A percentile compares a stretch with the other conserved stretches of the same genome.
These are phyloP conservation scores for Podaxis sp. DNA, from an alignment of 768 basidiomycete species.

Conservation along the genomic window DNA sequence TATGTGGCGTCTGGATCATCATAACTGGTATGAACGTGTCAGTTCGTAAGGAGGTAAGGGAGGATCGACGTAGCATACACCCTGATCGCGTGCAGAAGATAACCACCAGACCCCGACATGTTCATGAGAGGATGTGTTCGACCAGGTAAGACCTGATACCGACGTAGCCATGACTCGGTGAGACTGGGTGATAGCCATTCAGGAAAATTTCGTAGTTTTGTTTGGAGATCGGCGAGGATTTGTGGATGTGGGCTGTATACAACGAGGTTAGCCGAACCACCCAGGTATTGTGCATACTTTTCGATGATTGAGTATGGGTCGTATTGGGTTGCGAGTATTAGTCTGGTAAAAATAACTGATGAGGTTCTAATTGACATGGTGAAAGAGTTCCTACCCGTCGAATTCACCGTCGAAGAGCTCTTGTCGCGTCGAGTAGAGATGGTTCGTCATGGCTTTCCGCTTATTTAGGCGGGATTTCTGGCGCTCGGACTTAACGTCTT, in stretches of 20 bases:
- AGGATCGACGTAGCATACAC: slow-evolving; percentile 49
- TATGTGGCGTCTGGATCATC: slow-evolving; percentile 65
- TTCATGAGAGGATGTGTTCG: slow-evolving; percentile 95
- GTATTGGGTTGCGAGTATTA: slow-evolving; percentile 82
- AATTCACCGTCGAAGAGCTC: slow-evolving; percentile 88
- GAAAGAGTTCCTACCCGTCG: slow-evolving; percentile 61
- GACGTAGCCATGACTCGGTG: slow-evolving; percentile 84
- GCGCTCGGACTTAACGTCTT: slow-evolving; percentile 67
- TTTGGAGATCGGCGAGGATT: slow-evolving; percentile 78
- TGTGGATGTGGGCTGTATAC: slow-evolving; percentile 73
- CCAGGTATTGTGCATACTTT: slow-evolving; percentile 70
- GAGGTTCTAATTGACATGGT: not conserved
- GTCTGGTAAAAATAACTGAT: slow-evolving; percentile 36
- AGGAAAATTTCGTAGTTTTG: slow-evolving; percentile 62
- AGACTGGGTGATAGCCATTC: slow-evolving; percentile 76
- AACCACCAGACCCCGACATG: slow-evolving; percentile 87
- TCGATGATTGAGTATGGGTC: slow-evolving; percentile 83
- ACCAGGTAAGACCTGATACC: slow-evolving; percentile 94
- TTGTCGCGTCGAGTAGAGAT: slow-evolving; percentile 62
- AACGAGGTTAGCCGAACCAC: slow-evolving; percentile 84
- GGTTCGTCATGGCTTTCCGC: slow-evolving; percentile 68
- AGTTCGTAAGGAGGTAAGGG: not conserved
- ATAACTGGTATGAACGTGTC: slow-evolving; percentile 40
- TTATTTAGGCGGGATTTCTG: slow-evolving; percentile 73
- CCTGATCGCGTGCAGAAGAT: slow-evolving; percentile 81